Base-by-base conservation (phyloP, 805 yeast genomes). In the Grigorovia transvaalensis region DNA sequence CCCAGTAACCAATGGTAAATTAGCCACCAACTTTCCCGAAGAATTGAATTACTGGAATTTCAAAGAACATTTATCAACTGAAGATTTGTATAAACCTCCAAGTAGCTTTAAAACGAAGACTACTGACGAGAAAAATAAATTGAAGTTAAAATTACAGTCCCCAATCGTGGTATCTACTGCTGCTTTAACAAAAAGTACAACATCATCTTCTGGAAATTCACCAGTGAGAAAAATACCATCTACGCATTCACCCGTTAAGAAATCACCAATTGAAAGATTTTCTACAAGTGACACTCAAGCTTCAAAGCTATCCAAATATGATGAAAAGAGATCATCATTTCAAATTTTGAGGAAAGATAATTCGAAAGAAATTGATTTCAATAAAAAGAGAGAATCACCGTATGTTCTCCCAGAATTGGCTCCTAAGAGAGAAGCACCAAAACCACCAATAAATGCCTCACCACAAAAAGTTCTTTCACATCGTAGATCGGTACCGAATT, bases 331-430 rank as follows among this genome's bases (percentile, higher is more conserved):
- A 7, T n/a, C 42, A 15, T 71, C 88, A 0, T 87, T 88, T 63
- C 74, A 84, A 53, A 82, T 88, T 0, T 75, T 88, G 9, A 69
- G 90, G 35, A 76, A 75, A 9, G 77, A 79, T 23, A 80, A 77
- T n/a, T 79, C 77, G 13, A 72, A 77, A 38, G 95, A 85, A 59
- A 87, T 87, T 54, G 89, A 89, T 65, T 88, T 88, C 62, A 93
- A 88, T 59, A 80, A 84, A 58, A 74, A 88, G 49, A 70, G 96
- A 45, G 80, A 79, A 46, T 83, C 95, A 0, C 95, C 96, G 1
- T 85, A 78, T 60, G 80, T 71, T 18, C 63, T 70, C 18, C 75
- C 82, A 1, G 77, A 72, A 51, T 70, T 85, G 20, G 79, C 85
- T 9, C 93, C 95, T 0, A 77, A 74, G 53, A 70, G 95, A 59